A percentile compares a stretch with the other conserved stretches of the same genome.
These are phyloP conservation scores for Tylopilus sp. DNA, from an alignment of 1,284 basidiomycete species.

Conservation along the genomic window DNA sequence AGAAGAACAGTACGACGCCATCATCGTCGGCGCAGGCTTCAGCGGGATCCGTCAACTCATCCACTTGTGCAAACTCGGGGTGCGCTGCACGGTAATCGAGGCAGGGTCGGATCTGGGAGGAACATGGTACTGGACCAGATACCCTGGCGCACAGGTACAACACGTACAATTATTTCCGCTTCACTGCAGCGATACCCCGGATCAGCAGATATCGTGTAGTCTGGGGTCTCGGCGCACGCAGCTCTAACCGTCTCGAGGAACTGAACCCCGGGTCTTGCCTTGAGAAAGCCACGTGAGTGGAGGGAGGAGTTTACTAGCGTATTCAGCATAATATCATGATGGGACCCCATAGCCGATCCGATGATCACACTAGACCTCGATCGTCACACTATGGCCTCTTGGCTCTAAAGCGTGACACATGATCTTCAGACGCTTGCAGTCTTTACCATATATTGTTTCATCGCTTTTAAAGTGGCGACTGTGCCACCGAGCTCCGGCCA, in stretches of 20 bases:
- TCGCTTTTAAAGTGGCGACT: background rate
- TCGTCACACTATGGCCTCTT: background rate
- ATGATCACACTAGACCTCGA: background rate
- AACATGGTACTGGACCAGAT: too few relatives aligned
- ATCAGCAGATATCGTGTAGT: too few relatives aligned
- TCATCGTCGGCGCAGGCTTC: too few relatives aligned
- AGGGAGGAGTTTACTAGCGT: background rate
- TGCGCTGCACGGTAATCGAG: too few relatives aligned
- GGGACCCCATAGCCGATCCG: constrained; percentile 1
- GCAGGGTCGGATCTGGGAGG: too few relatives aligned
- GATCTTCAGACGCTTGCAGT: background rate
- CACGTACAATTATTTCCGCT: too few relatives aligned
- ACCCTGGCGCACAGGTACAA: too few relatives aligned
- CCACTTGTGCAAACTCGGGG: too few relatives aligned
- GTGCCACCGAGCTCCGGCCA: background rate
- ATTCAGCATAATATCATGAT: constrained; percentile 6
- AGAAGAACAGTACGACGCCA: too few relatives aligned
- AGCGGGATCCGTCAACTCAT: too few relatives aligned
- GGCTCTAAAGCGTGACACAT: background rate
- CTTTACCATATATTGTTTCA: background rate
- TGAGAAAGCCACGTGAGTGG: background rate
- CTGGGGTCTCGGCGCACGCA: too few relatives aligned
- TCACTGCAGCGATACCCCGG: too few relatives aligned
- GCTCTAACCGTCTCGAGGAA: background rate
- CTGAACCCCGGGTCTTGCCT: background rate